phyloP scores from a whole-genome alignment of 2,329 filamentous ascomycete species.

The Fusarium poae region DNA sequence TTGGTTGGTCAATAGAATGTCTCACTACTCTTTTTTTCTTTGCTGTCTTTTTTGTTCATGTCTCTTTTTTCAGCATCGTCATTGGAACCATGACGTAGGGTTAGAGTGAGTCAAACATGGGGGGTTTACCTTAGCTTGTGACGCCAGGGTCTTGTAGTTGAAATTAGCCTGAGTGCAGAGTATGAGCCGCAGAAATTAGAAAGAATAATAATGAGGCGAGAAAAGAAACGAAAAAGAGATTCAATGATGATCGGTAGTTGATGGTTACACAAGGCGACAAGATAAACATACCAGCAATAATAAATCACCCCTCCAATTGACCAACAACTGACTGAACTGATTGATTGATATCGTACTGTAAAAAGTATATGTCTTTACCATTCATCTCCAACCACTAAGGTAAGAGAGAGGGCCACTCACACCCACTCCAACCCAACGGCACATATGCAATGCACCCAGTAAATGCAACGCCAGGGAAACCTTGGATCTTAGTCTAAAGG shows the following conservation, averaged over 20 bases:
- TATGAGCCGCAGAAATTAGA: slow-evolving; percentile 14
- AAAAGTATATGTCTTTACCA: slow-evolving; percentile 46
- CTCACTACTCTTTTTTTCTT: slow-evolving; percentile 13
- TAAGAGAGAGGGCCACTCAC: too few species aligned
- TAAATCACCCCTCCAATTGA: slow-evolving; percentile 8
- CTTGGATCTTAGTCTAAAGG: slow-evolving; percentile 33
- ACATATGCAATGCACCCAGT: slow-evolving; percentile 20
- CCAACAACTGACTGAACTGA: neutral
- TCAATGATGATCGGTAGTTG: neutral
- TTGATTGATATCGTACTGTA: slow-evolving; percentile 35
- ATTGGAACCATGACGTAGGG: slow-evolving; percentile 36
- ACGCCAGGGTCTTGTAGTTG: slow-evolving; percentile 25
- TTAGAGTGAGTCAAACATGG: slow-evolving; percentile 11
- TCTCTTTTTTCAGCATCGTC: slow-evolving; percentile 19
- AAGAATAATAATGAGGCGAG: neutral
- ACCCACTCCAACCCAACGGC: slow-evolving; percentile 15
- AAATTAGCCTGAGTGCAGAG: slow-evolving; percentile 12
- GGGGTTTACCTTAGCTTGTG: slow-evolving; percentile 19
- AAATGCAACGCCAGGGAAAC: slow-evolving; percentile 32
- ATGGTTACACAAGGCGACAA: neutral
- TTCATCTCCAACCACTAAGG: slow-evolving; percentile 31
- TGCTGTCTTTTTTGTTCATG: neutral
- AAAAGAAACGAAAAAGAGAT: neutral
- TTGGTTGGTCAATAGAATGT: slow-evolving; percentile 31
- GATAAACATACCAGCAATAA: neutral